A percentile compares a stretch with the other conserved stretches of the same genome.
phyloP scores from a whole-genome alignment of 768 basidiomycete genomes.

The Kwoniella sp. region DNA sequence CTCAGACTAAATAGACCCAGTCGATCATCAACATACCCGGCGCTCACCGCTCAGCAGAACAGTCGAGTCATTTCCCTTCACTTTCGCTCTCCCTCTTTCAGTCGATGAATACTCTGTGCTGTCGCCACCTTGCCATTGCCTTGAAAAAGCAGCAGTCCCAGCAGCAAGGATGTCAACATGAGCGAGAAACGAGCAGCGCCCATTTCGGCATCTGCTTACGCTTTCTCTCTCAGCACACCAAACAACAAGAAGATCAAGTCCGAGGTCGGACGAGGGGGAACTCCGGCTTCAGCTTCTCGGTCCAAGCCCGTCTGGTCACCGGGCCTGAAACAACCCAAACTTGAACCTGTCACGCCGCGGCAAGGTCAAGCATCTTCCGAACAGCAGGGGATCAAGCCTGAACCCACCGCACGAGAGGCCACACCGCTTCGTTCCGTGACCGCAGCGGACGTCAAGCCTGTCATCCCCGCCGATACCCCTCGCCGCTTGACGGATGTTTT shows the following conservation, averaged over 20 bases:
- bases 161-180: no score
- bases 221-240: constrained; percentile 26
- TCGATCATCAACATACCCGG: no score
- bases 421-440: not conserved
- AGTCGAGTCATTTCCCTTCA: no score
- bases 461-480: not conserved
- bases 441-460: not conserved
- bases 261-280: not conserved
- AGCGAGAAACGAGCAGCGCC: constrained; percentile 11
- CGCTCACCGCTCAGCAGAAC: no score
- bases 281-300: no score
- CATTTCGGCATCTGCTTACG: constrained; percentile 25
- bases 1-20: no score
- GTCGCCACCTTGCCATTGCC: no score
- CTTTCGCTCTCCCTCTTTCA: no score
- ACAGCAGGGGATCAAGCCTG: not conserved
- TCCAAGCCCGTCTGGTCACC: no score
- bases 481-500: not conserved
- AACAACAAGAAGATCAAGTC: constrained; percentile 2
- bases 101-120: no score
- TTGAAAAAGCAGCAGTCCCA: no score
- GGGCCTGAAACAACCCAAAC: not conserved
- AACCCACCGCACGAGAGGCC: not conserved
- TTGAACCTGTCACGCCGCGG: not conserved
- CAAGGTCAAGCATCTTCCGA: not conserved